Evolutionary conservation across 495 filamentous ascomycete species (phyloP).

Genomic region (Aspergillus sparsus): DNA sequence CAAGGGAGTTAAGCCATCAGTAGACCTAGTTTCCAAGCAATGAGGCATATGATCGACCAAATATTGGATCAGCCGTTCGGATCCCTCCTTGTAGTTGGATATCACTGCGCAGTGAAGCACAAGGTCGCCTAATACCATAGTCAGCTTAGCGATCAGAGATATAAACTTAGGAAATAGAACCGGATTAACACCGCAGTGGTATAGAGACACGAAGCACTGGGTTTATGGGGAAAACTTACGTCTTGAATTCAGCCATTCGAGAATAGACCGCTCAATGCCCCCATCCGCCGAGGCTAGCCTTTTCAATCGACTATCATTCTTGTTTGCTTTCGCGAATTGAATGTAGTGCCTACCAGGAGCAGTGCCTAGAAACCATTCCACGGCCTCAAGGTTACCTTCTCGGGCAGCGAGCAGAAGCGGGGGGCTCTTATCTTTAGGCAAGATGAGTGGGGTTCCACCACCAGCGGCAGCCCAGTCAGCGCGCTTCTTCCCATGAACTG

Average conservation of each 20-base stretch:
- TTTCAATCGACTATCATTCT: constrained; percentile 55
- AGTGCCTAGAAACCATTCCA: constrained; percentile 71
- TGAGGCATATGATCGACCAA: constrained; percentile 58
- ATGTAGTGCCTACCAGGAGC: constrained; percentile 61
- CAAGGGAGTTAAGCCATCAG: constrained; percentile 60
- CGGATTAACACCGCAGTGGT: neutral
- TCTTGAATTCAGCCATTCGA: constrained; percentile 59
- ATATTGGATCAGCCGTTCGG: constrained; percentile 59
- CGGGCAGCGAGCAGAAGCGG: constrained; percentile 62
- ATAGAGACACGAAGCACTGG: too few species aligned
- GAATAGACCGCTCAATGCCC: constrained; percentile 60
- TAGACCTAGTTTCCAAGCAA: constrained; percentile 58
- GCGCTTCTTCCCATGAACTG: constrained; percentile 70
- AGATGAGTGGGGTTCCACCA: constrained; percentile 32
- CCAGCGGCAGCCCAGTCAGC: constrained; percentile 61
- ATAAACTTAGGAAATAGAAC: neutral
- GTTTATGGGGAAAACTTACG: constrained; percentile 32
- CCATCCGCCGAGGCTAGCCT: constrained; percentile 53
- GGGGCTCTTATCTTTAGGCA: constrained; percentile 33
- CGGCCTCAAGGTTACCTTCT: constrained; percentile 56
- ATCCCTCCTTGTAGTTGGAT: constrained; percentile 37
- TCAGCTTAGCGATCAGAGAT: constrained; percentile 2
- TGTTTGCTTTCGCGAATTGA: constrained; percentile 60
- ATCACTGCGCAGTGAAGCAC: constrained; percentile 67
- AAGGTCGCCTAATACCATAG: constrained; percentile 50